phyloP scores from a whole-genome alignment of 1,284 basidiomycete species.

The Boletellus sp. region DNA sequence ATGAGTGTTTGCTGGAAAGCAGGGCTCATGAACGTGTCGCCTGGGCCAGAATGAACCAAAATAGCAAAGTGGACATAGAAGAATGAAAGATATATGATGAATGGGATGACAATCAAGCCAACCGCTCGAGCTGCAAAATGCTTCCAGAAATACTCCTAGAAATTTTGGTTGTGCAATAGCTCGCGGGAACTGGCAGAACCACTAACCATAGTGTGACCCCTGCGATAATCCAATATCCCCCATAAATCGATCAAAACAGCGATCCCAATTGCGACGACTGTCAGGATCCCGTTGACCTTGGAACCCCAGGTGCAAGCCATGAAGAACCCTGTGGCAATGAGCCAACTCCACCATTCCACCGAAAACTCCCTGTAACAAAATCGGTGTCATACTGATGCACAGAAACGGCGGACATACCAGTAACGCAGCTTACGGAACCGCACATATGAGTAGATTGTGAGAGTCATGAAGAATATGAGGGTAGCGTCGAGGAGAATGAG shows the following conservation, averaged over 20 bases:
- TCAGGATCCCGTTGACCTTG: conserved; percentile 96
- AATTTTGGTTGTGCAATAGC: conserved; percentile 3
- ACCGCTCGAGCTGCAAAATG: conserved; percentile 87
- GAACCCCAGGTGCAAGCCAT: conserved; percentile 96
- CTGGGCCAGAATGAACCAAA: conserved; percentile 87
- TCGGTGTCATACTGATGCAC: neutral
- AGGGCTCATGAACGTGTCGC: conserved; percentile 96
- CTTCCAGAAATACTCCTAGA: conserved; percentile 81
- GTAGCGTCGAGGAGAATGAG: conserved; percentile 95
- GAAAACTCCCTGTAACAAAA: conserved; percentile 68
- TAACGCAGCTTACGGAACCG: conserved; percentile 95
- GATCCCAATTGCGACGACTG: conserved; percentile 84
- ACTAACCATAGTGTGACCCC: conserved; percentile 80
- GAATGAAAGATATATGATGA: conserved; percentile 90
- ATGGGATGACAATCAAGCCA: conserved; percentile 86
- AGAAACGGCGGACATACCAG: conserved; percentile 52
- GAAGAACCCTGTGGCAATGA: conserved; percentile 85
- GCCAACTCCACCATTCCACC: conserved; percentile 92
- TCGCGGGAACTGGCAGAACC: neutral
- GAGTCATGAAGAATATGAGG: conserved; percentile 92
- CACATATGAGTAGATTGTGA: conserved; percentile 93
- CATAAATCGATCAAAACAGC: conserved; percentile 94
- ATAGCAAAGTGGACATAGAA: conserved; percentile 96
- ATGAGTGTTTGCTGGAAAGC: conserved; percentile 94
- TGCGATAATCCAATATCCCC: conserved; percentile 88